Conservation (phyloP, 164 flowering plant species). For the Kingdonia uniflora region DNA sequence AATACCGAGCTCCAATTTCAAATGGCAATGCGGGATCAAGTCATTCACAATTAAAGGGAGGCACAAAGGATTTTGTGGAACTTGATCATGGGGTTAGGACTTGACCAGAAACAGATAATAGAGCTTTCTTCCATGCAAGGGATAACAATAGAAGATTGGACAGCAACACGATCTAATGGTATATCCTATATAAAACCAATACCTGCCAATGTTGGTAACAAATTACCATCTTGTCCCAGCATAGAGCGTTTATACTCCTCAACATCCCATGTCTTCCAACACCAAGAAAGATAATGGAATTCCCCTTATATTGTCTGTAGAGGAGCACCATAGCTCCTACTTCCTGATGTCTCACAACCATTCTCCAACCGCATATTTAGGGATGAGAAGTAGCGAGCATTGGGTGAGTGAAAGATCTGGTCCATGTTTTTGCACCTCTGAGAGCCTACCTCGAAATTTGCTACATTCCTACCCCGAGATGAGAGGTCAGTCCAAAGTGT, state of each 20-base stretch:
- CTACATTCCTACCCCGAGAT: conserved; percentile 21
- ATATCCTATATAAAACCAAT: conserved; percentile 22
- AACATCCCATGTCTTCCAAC: conserved; percentile 27
- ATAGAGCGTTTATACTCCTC: conserved; percentile 20
- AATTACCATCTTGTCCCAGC: conserved; percentile 16
- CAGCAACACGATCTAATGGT: conserved; percentile 14
- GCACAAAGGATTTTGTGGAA: conserved; percentile 72
- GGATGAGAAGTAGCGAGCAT: conserved; percentile 19
- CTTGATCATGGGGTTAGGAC: conserved; percentile 61
- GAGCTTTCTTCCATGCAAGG: conserved; percentile 69
- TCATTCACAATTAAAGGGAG: conserved; percentile 69
- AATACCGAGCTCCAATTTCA: conserved; percentile 90
- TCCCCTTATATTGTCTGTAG: conserved; percentile 32
- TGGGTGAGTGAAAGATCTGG: conserved; percentile 23
- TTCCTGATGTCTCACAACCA: conserved; percentile 39
- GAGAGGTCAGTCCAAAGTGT: conserved; percentile 17
- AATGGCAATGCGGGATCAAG: conserved; percentile 87
- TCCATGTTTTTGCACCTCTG: conserved; percentile 18
- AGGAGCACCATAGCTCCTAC: conserved; percentile 52
- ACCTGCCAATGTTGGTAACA: conserved; percentile 16
- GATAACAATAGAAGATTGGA: conserved; percentile 60
- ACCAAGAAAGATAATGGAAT: conserved; percentile 26
- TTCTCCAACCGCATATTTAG: conserved; percentile 30
- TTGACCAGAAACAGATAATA: conserved; percentile 54
- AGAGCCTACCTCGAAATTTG: conserved; percentile 16